Conservation (phyloP, 2,329 filamentous ascomycete species). For the Xylariaceae sp. region DNA sequence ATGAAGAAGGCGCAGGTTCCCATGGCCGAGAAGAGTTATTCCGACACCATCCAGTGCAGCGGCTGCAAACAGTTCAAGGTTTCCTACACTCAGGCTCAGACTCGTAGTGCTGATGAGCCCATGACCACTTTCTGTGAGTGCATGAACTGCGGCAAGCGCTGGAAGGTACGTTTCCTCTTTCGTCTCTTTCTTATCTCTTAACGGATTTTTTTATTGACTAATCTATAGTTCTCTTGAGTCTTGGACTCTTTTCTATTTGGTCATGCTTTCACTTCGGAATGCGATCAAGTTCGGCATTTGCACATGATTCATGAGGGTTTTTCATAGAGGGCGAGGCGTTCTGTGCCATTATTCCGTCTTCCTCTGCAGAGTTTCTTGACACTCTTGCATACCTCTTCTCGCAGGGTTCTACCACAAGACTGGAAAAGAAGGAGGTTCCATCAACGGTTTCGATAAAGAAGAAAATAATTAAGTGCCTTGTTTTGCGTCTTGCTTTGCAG, state of each 20-base stretch:
- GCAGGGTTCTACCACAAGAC: too few relatives aligned
- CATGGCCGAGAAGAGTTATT: constrained; percentile 86
- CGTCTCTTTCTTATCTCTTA: constrained; percentile 12
- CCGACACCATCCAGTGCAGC: constrained; percentile 80
- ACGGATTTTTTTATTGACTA: constrained; percentile 23
- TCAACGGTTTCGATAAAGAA: too few relatives aligned
- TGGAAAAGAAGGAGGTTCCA: too few relatives aligned
- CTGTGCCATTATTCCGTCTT: too few relatives aligned
- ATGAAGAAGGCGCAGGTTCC: constrained; percentile 97
- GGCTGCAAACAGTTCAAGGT: constrained; percentile 93
- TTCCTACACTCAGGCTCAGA: constrained; percentile 94
- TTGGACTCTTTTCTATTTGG: background rate
- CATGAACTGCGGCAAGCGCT: constrained; percentile 64
- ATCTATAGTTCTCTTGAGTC: constrained; percentile 26
- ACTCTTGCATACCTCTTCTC: too few relatives aligned
- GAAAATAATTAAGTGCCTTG: too few relatives aligned
- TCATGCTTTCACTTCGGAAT: background rate
- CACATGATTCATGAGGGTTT: constrained; percentile 3
- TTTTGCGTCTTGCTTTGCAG: too few relatives aligned
- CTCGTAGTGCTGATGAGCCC: constrained; percentile 90
- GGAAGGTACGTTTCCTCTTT: constrained; percentile 58
- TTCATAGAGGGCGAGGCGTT: too few relatives aligned
- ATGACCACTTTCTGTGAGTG: constrained; percentile 76
- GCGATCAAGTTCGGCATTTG: too few relatives aligned
- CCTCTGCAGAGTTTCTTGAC: too few relatives aligned